Conservation (phyloP, 1,139 yeast species). For the Hanseniaspora uvarum region DNA sequence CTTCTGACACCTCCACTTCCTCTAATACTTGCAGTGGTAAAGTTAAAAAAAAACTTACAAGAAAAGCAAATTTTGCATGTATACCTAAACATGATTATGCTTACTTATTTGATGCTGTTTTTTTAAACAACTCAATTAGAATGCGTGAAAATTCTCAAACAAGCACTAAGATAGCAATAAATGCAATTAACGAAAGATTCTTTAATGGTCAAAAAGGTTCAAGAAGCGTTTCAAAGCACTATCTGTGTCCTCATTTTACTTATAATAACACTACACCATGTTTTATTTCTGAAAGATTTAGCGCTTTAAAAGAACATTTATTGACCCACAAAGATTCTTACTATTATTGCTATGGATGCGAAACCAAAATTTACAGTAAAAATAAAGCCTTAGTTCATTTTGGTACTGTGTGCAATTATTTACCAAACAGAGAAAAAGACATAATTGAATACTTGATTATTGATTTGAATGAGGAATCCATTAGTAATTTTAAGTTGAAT, state of each 20-base stretch:
- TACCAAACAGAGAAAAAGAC: neutral
- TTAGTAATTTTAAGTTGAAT: neutral
- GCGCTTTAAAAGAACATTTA: constrained; percentile 14
- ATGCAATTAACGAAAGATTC: constrained; percentile 5
- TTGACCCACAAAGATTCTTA: constrained; percentile 7
- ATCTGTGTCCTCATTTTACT: constrained; percentile 9
- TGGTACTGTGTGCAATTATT: neutral
- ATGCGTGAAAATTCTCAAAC: neutral
- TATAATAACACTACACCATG: constrained; percentile 8
- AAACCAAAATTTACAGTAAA: neutral
- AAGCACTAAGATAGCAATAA: neutral
- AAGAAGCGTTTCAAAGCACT: constrained; percentile 7
- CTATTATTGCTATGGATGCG: constrained; percentile 2
- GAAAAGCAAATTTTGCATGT: constrained; percentile 8
- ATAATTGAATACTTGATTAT: neutral
- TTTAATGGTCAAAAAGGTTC: neutral
- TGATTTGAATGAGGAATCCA: neutral
- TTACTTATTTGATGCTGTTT: constrained; percentile 8
- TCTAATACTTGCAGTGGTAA: neutral
- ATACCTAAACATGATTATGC: constrained; percentile 4
- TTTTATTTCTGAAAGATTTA: constrained; percentile 12
- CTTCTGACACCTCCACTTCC: neutral
- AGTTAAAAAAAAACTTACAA: constrained; percentile 15
- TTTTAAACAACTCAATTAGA: neutral
- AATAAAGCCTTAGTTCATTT: constrained; percentile 4